A percentile compares a stretch with the other conserved stretches of the same genome.
Conservation (phyloP, 108 stramenopile species). For the Pseudonitzschia multistriata region DNA sequence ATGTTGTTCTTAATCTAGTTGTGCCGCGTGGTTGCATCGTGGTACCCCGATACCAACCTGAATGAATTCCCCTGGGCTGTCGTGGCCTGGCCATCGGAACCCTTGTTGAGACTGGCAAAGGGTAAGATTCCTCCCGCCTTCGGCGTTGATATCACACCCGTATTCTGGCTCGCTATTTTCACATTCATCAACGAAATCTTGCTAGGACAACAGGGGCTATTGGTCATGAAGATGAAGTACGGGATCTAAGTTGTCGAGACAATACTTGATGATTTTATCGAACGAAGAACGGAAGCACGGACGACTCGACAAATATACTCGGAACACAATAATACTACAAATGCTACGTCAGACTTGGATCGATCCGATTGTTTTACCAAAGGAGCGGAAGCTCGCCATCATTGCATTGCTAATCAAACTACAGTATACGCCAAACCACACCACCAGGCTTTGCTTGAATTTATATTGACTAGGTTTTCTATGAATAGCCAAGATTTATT, state of each 20-base stretch:
- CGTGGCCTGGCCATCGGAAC: slow-evolving; percentile 84
- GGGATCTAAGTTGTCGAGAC: slow-evolving; percentile 52
- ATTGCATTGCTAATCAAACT: background rate
- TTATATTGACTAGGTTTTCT: no score
- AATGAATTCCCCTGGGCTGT: slow-evolving; percentile 80
- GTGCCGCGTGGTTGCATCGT: slow-evolving; percentile 81
- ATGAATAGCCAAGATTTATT: no score
- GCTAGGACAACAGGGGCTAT: slow-evolving; percentile 92
- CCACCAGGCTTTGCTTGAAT: background rate
- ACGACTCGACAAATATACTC: background rate
- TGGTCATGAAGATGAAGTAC: slow-evolving; percentile 92
- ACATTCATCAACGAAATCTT: slow-evolving; percentile 93
- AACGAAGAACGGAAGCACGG: background rate
- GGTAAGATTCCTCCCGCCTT: slow-evolving; percentile 87
- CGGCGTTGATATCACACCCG: slow-evolving; percentile 97
- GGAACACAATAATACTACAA: background rate
- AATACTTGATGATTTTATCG: background rate
- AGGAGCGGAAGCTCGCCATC: background rate
- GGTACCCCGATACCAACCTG: slow-evolving; percentile 82
- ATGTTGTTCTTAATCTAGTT: slow-evolving; percentile 30
- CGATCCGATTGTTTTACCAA: background rate
- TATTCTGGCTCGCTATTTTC: slow-evolving; percentile 92
- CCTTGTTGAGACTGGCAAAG: slow-evolving; percentile 61
- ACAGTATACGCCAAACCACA: background rate
- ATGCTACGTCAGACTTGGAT: background rate